Percentiles rank a stretch among this genome's conserved stretches.
phyloP scores from a whole-genome alignment of 208 protist species.

The Trypanosoma congolense region DNA sequence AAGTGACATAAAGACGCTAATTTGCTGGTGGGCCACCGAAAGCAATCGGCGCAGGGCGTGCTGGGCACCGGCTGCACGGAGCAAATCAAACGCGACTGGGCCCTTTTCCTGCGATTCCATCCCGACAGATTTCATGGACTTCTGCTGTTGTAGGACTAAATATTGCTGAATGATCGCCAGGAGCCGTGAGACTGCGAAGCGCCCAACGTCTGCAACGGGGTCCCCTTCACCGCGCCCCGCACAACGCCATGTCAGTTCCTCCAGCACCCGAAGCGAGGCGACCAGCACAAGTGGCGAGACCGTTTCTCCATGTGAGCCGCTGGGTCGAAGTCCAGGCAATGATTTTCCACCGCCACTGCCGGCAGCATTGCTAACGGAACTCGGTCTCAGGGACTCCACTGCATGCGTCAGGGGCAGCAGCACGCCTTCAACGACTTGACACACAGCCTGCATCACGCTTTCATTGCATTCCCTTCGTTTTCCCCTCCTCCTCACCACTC shows the following conservation, averaged over 20 bases:
- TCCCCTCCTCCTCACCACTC: neutral
- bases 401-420: conserved; percentile 28
- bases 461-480: neutral
- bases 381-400: conserved; percentile 23
- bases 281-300: conserved; percentile 25
- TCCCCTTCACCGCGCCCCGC: conserved; percentile 1
- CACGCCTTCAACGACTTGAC: conserved; percentile 32
- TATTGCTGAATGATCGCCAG: conserved; percentile 47
- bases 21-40: conserved; percentile 27
- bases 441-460: conserved; percentile 18
- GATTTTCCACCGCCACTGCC: conserved; percentile 5
- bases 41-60: conserved; percentile 52
- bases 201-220: conserved; percentile 5
- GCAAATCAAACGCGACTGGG: conserved; percentile 27
- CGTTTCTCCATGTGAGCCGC: neutral
- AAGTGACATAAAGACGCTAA: conserved; percentile 8
- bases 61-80: conserved; percentile 40
- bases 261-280: conserved; percentile 15
- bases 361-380: neutral
- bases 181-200: conserved; percentile 21
- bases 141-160: conserved; percentile 48
- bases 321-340: neutral
- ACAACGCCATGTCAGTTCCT: conserved; percentile 23
- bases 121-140: conserved; percentile 24
- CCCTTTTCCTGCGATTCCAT: conserved; percentile 2